These are phyloP conservation scores for Thelonectria rubi DNA, from an alignment of 2,329 filamentous ascomycete genomes.

Conservation along the genomic window DNA sequence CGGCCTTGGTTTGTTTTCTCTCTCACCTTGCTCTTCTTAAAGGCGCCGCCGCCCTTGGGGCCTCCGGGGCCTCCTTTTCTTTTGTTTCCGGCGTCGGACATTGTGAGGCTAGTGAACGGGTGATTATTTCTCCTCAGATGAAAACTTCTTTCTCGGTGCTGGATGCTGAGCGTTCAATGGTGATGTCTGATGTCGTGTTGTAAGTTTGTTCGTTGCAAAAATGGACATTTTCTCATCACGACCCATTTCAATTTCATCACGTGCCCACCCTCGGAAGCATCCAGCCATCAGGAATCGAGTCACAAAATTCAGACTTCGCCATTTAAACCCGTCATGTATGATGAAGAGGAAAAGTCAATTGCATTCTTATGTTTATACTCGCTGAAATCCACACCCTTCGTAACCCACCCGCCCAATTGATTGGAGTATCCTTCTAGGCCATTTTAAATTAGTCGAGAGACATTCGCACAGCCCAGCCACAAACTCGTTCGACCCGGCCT, in stretches of 20 bases:
- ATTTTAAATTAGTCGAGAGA: constrained; percentile 33
- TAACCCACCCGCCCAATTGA: constrained; percentile 8
- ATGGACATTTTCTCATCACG: constrained; percentile 13
- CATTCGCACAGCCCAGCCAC: constrained; percentile 21
- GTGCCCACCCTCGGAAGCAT: background rate
- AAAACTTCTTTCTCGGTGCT: background rate
- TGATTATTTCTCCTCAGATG: background rate
- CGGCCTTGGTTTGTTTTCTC: constrained; percentile 15
- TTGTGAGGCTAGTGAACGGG: constrained; percentile 21
- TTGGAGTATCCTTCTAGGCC: constrained; percentile 28
- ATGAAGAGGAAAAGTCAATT: background rate
- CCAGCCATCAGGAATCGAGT: background rate
- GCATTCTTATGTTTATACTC: constrained; percentile 7
- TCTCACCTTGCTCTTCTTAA: constrained; percentile 55
- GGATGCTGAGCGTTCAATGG: background rate
- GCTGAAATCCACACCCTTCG: constrained; percentile 6
- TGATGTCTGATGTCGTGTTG: background rate
- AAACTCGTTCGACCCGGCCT: constrained; percentile 4
- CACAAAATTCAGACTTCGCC: background rate
- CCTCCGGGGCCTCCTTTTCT: constrained; percentile 46
- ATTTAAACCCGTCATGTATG: background rate
- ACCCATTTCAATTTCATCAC: constrained; percentile 17
- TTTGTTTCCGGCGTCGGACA: constrained; percentile 48
- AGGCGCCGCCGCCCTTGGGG: constrained; percentile 38
- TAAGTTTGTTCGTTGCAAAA: background rate